These are phyloP conservation scores for Caryopteris hybrid DNA, from an alignment of 305 asterid genomes.

Conservation along the genomic window DNA sequence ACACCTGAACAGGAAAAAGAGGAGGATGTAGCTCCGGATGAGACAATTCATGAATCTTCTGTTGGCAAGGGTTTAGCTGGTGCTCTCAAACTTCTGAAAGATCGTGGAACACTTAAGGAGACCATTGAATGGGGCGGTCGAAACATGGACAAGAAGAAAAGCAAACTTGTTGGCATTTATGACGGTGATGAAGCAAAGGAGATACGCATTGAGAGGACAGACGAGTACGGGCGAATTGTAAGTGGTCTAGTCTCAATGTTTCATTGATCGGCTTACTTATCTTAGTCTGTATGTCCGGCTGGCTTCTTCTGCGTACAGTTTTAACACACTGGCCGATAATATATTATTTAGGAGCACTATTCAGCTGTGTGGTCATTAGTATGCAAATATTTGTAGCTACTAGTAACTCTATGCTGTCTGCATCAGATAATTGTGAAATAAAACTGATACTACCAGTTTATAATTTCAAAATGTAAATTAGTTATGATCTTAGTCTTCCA, in stretches of 20 bases:
- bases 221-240: slow-evolving; percentile 91
- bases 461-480: too few species aligned
- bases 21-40: slow-evolving; percentile 62
- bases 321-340: neutral
- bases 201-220: slow-evolving; percentile 86
- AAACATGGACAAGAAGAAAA: slow-evolving; percentile 95
- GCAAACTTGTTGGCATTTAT: slow-evolving; percentile 85
- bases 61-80: slow-evolving; percentile 92
- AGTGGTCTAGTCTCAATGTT: slow-evolving; percentile 29
- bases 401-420: too few species aligned
- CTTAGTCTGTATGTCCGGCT: neutral
- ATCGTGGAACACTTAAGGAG: slow-evolving; percentile 87
- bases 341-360: neutral
- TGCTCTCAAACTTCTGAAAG: slow-evolving; percentile 75
- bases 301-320: neutral
- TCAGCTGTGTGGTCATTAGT: neutral
- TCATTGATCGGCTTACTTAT: neutral
- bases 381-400: neutral
- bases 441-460: too few species aligned
- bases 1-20: slow-evolving; percentile 43
- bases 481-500: neutral
- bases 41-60: slow-evolving; percentile 72
- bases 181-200: slow-evolving; percentile 65
- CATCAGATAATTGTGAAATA: neutral
- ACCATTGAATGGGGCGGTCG: slow-evolving; percentile 96